phyloP scores from a whole-genome alignment of 805 yeast species.

The Saccharomyces eubayanus region DNA sequence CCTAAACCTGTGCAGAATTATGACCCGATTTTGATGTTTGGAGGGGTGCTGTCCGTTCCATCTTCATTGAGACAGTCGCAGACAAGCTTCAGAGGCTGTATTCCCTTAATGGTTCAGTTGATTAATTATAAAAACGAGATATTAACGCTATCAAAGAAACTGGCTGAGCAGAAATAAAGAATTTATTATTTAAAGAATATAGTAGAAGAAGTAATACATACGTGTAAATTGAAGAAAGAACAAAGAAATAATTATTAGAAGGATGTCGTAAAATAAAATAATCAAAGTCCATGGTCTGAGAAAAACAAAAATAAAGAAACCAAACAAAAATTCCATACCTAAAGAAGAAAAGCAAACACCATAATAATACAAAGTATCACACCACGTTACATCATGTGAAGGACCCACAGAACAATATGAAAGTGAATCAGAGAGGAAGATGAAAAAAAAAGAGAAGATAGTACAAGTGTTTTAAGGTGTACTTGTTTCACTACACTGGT shows the following conservation, averaged over 20 bases:
- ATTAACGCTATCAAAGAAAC: background rate
- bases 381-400: background rate
- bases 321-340: background rate
- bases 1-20: background rate
- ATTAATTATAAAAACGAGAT: conserved; percentile 17
- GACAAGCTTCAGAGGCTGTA: conserved; percentile 18
- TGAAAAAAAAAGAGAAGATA: background rate
- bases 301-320: background rate
- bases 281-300: background rate
- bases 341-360: background rate
- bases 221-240: background rate
- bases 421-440: background rate
- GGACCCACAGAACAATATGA: background rate
- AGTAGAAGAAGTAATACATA: background rate
- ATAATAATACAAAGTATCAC: background rate
- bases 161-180: conserved; percentile 1
- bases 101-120: conserved; percentile 17
- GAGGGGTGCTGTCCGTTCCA: conserved; percentile 24
- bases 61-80: conserved; percentile 22
- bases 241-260: background rate
- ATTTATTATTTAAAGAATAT: background rate
- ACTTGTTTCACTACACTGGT: conserved; percentile 19
- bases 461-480: conserved; percentile 9
- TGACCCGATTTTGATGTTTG: conserved; percentile 30
- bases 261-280: background rate